phyloP scores from a whole-genome alignment of 805 yeast species.

The Middelhovenomyces tepae region DNA sequence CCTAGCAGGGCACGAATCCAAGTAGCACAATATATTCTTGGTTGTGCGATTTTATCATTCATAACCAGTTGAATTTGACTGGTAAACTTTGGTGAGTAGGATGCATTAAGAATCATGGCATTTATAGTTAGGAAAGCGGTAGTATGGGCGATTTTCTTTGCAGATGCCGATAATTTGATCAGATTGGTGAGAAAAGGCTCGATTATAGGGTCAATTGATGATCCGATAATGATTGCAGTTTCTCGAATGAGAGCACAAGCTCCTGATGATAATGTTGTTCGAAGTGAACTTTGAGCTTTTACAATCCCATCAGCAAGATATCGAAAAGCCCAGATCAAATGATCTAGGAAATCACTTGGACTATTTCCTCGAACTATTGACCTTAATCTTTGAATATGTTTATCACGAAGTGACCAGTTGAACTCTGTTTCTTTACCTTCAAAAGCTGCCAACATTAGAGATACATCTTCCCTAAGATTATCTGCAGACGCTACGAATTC shows the following conservation, averaged over 20 bases:
- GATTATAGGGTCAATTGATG: conserved; percentile 28
- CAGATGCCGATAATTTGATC: conserved; percentile 45
- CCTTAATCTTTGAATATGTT: conserved; percentile 47
- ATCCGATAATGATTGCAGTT: conserved; percentile 21
- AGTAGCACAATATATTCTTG: conserved; percentile 57
- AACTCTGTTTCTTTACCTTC: conserved; percentile 74
- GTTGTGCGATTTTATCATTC: conserved; percentile 61
- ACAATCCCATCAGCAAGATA: conserved; percentile 48
- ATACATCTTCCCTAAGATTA: conserved; percentile 25
- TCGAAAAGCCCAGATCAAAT: conserved; percentile 30
- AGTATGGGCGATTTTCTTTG: conserved; percentile 58
- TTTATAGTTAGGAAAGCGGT: conserved; percentile 34
- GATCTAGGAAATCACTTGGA: conserved; percentile 28
- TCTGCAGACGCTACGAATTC: conserved; percentile 25
- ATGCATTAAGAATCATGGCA: conserved; percentile 46
- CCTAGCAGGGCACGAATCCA: conserved; percentile 62
- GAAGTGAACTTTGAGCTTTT: conserved; percentile 60
- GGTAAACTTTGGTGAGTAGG: conserved; percentile 44
- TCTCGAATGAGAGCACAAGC: conserved; percentile 77
- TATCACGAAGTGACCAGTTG: conserved; percentile 76
- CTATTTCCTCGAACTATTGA: conserved; percentile 53
- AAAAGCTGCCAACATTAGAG: conserved; percentile 34
- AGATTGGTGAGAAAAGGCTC: conserved; percentile 44
- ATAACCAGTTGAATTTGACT: conserved; percentile 43
- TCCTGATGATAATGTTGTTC: conserved; percentile 74